Percentiles rank a stretch among this genome's conserved stretches.
These are phyloP conservation scores for Oryza meridionalis DNA, from an alignment of 176 grass and related monocot genomes.

Conservation along the genomic window DNA sequence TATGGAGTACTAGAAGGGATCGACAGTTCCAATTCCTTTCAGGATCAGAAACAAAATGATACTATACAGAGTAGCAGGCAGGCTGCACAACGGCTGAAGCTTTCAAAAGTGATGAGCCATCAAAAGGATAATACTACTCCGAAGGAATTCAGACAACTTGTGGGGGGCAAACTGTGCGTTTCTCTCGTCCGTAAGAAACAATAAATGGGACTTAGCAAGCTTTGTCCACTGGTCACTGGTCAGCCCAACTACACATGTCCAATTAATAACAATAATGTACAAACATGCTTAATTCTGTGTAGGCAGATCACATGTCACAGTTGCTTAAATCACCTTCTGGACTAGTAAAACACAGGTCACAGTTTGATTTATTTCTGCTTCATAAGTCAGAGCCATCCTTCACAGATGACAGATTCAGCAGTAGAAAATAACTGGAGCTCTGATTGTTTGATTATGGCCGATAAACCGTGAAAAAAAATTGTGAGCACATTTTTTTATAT, in stretches of 20 bases:
- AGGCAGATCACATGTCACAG: neutral
- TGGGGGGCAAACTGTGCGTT: neutral
- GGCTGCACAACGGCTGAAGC: neutral
- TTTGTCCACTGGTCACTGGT: slow-evolving; percentile 9
- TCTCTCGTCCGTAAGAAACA: neutral
- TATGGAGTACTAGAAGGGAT: neutral
- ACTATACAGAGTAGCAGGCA: neutral
- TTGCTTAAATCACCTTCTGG: too few species aligned
- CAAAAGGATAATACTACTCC: neutral
- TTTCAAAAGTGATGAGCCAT: slow-evolving; percentile 3
- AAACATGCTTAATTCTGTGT: neutral
- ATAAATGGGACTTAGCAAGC: neutral
- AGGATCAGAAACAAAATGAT: slow-evolving; percentile 17
- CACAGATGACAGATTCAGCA: too few species aligned
- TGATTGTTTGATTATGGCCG: too few species aligned
- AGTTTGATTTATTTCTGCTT: neutral
- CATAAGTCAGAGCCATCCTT: neutral
- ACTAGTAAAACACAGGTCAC: too few species aligned
- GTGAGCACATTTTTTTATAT: too few species aligned
- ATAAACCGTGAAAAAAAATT: too few species aligned
- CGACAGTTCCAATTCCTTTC: neutral
- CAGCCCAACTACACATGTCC: neutral
- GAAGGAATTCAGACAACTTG: neutral
- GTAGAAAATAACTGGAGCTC: too few species aligned
- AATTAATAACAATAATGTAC: neutral